Evolutionary conservation across 2,329 filamentous ascomycete genomes (phyloP), one percentile per base, ranked within the genome.

Genomic region (Penicillium sp.): DNA sequence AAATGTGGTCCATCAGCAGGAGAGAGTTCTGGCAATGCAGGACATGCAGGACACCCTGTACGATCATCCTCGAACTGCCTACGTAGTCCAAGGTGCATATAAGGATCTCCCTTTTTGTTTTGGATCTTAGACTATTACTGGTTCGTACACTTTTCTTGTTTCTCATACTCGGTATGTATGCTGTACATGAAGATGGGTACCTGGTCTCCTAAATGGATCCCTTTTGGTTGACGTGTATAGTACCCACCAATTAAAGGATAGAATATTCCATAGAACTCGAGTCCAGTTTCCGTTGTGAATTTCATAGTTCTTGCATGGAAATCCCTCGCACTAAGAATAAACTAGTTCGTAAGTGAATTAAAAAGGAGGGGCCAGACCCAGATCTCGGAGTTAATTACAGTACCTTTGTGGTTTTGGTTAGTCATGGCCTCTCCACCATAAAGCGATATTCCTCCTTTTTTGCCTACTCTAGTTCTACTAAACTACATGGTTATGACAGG

Each of bases 371-470:
- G 39, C 51, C 45, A 59, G 55, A 58, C 56, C 33, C 48, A 27
- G 24, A 27, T 27, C 27, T 47, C 26, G 26, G 45, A 31, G 45
- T 29, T 47, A 29, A 47, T 47, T 29, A 27, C 22, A 10, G 33
- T 37, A 9, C 7, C 16, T 19, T 31, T 31, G 21, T 11, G 24
- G 19, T 55, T 59, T 59, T 52, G 49, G 55, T 60, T 62, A 58
- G 59, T 58, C 61, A 58, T 35, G 44, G 16, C 47, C 35, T 39
- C 35, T 39, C 35, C 35, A 39, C 35, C 35, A 37, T 37, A 9
- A 4, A 37, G 11, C 9, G 35, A 37, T 37, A 37, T 4, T 46
- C 42, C 50, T 57, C 33, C 26, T n/a, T 11, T 29, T 47, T 50
- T 42, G 14, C 26, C 35, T 48, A 24, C 31, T 48, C 5, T 16